Evolutionary conservation across 1,284 basidiomycete genomes (phyloP).

Genomic region (Rugosomyces carneus): DNA sequence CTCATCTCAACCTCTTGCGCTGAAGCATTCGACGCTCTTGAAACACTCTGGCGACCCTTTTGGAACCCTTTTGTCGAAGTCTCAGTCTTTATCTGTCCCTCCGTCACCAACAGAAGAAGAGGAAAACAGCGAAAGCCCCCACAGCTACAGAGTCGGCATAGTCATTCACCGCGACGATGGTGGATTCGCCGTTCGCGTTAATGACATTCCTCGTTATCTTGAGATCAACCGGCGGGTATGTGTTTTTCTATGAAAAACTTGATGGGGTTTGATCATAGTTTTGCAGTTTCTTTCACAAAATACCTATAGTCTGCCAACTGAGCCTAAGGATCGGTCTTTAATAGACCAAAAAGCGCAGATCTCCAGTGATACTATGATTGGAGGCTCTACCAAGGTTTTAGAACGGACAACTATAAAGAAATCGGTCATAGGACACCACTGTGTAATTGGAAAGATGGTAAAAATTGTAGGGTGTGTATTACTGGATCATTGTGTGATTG

Average conservation of each 20-base stretch:
- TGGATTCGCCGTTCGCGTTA: conserved; percentile 70
- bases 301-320: conserved; percentile 49
- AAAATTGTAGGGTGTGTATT: conserved; percentile 86
- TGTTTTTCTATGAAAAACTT: neutral
- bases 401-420: conserved; percentile 87
- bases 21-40: conserved; percentile 53
- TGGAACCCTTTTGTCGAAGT: conserved; percentile 12
- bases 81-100: conserved; percentile 24
- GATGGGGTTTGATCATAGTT: conserved; percentile 2
- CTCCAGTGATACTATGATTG: conserved; percentile 81
- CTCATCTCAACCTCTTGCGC: conserved; percentile 39
- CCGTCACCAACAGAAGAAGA: conserved; percentile 44
- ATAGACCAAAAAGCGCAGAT: conserved; percentile 82
- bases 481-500: conserved; percentile 86
- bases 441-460: conserved; percentile 80
- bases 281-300: conserved; percentile 46
- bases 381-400: conserved; percentile 74
- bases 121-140: conserved; percentile 26
- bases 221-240: conserved; percentile 78
- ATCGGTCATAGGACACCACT: conserved; percentile 84
- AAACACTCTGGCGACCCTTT: conserved; percentile 18
- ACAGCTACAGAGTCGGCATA: conserved; percentile 56
- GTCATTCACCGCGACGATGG: conserved; percentile 50
- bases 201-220: conserved; percentile 78
- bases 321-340: conserved; percentile 53